A percentile compares a stretch with the other conserved stretches of the same genome.
Conservation (phyloP, 1,284 basidiomycete genomes). For the Irpex sp. region DNA sequence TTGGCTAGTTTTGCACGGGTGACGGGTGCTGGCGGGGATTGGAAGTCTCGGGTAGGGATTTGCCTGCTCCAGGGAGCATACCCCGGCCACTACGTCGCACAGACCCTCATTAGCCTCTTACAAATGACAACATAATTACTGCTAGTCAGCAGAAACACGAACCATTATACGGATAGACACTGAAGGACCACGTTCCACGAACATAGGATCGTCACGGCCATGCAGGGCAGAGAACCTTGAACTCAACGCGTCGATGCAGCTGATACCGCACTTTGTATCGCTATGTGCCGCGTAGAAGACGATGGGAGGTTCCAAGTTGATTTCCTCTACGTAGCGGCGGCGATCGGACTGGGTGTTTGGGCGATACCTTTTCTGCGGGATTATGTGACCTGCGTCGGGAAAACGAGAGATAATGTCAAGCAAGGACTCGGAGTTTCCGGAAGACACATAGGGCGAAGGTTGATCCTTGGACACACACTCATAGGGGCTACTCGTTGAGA, state of each 20-base stretch:
- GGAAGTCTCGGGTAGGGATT: conserved; percentile 71
- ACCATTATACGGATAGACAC: conserved; percentile 75
- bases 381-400: conserved; percentile 18
- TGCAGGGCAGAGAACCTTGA: too few species aligned
- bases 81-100: conserved; percentile 57
- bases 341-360: conserved; percentile 70
- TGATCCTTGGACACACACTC: too few species aligned
- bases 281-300: conserved; percentile 45
- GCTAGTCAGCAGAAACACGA: conserved; percentile 11
- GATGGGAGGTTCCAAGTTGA: conserved; percentile 54
- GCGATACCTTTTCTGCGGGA: conserved; percentile 64
- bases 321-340: conserved; percentile 66
- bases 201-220: too few species aligned
- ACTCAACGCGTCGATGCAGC: conserved; percentile 43
- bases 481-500: too few species aligned
- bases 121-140: neutral
- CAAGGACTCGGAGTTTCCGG: conserved; percentile 12
- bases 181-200: conserved; percentile 41
- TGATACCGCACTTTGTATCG: conserved; percentile 51
- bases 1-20: conserved; percentile 34
- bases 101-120: neutral
- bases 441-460: neutral
- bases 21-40: conserved; percentile 36
- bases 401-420: conserved; percentile 15
- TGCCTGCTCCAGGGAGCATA: conserved; percentile 70